A percentile compares a stretch with the other conserved stretches of the same genome.
These are phyloP conservation scores for Hebeloma cylindrosporum DNA, from an alignment of 768 basidiomycete species.

Conservation along the genomic window DNA sequence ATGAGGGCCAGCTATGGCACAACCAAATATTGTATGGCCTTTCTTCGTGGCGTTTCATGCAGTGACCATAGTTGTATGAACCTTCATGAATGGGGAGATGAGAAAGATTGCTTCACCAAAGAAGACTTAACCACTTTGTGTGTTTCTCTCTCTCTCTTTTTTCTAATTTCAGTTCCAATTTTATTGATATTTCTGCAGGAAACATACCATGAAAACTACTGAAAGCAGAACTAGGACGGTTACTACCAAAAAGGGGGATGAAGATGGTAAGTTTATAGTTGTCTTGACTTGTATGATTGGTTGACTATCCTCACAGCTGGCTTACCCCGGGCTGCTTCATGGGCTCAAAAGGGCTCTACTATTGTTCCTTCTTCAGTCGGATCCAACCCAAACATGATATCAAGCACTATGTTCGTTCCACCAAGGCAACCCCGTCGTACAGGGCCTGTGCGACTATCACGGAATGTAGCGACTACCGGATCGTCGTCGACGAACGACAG, in stretches of 20 bases:
- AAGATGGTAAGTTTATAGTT: constrained; percentile 44
- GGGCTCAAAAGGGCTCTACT: constrained; percentile 49
- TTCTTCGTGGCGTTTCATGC: constrained; percentile 83
- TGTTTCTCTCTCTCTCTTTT: constrained; percentile 20
- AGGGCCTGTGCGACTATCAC: constrained; percentile 46
- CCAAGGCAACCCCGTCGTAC: constrained; percentile 45
- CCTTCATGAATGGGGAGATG: constrained; percentile 97
- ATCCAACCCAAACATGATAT: constrained; percentile 11
- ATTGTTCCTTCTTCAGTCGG: constrained; percentile 17
- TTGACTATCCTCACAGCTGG: constrained; percentile 31
- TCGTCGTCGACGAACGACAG: constrained; percentile 29
- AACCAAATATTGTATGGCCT: constrained; percentile 96
- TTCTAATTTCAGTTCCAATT: constrained; percentile 9
- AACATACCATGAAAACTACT: constrained; percentile 91
- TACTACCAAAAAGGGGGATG: constrained; percentile 59
- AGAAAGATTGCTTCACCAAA: constrained; percentile 96
- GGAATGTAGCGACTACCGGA: constrained; percentile 30
- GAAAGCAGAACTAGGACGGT: constrained; percentile 61
- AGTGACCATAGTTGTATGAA: constrained; percentile 90
- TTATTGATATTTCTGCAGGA: constrained; percentile 45
- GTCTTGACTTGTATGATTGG: constrained; percentile 8
- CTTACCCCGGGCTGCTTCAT: constrained; percentile 68
- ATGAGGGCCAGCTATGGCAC: constrained; percentile 96
- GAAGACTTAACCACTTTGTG: constrained; percentile 93
- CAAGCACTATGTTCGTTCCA: constrained; percentile 3